Evolutionary conservation across 1,284 basidiomycete species (phyloP), one percentile per base, ranked within the genome.

Genomic region (Ustilago xerochloae): DNA sequence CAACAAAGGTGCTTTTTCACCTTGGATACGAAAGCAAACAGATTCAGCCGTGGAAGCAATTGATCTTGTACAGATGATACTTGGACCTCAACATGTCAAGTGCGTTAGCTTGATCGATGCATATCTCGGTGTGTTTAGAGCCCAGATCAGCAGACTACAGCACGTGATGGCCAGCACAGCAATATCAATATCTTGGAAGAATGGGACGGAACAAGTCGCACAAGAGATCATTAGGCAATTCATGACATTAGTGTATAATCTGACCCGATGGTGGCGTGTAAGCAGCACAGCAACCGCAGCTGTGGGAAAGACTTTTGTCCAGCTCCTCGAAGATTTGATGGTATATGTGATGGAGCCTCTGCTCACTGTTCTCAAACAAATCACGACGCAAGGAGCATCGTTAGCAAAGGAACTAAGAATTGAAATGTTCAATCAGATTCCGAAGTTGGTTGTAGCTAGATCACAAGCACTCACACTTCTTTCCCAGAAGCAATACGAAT

Each of bases 1-100:
- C 0, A 55, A 63, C 13, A 29, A 48, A 13, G 79, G 71, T 0
- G 80, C 52, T 3, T 80, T 71, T 24, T 66, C 70, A 26, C 64
- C 75, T 2, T 83, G 75, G 72, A 74, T 63, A 16, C 7, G 1
- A 6, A 18, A 7, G 18, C 62, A 81, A 39, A 71, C 63, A 22
- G 24, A n/a, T 4, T 58, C 68, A 3, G 68, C 68, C 16, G 29
- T 78, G 6, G 43, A 51, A 24, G 47, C 73, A 10, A 56, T 75
- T 8, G 73, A 75, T 29, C 30, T 76, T 39, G 71, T 78, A 2
- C 51, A 52, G 36, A 56, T 48, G 0, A 46, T 71, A 18, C 32
- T 81, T 4, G 79, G 77, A 8, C n/a, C 18, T 15, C 32, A 26
- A 7, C 52, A 63, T 29, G 62, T 45, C n/a, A 63, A 63, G 30